A percentile compares a stretch with the other conserved stretches of the same genome.
phyloP scores from a whole-genome alignment of 306 rosid genomes.

The Alnus glutinosa region DNA sequence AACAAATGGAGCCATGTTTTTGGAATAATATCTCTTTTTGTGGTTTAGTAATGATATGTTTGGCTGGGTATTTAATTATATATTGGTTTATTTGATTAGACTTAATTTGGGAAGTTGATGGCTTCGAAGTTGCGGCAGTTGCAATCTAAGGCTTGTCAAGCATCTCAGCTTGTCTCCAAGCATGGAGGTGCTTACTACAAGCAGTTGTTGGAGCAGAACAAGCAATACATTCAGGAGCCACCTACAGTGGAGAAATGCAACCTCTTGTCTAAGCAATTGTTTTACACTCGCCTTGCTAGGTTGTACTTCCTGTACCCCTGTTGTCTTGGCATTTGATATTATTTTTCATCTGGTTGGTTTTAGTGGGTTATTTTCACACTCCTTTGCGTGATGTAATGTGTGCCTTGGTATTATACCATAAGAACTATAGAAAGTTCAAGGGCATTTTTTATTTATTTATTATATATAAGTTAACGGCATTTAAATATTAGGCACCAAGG shows the following conservation, averaged over 20 bases:
- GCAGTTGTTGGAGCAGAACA: conserved; percentile 83
- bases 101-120: conserved; percentile 45
- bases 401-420: not conserved
- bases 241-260: conserved; percentile 85
- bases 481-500: not conserved
- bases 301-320: conserved; percentile 30
- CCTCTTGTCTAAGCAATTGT: conserved; percentile 69
- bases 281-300: conserved; percentile 97
- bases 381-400: not conserved
- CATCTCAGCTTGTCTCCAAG: conserved; percentile 58
- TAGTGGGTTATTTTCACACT: conserved; percentile 9
- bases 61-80: not conserved
- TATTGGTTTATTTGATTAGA: conserved; percentile 13
- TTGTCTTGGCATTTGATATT: conserved; percentile 11
- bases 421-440: not conserved
- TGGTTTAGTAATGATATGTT: not conserved
- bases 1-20: not conserved
- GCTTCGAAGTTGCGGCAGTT: conserved; percentile 71
- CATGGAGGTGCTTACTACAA: conserved; percentile 71
- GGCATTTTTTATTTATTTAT: too few species aligned
- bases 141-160: conserved; percentile 84
- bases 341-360: conserved; percentile 1
- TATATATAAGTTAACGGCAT: too few species aligned
- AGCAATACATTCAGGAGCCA: conserved; percentile 87
- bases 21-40: not conserved